Conservation (phyloP, 345 rosid genomes). For the Gossypium thurberi region DNA sequence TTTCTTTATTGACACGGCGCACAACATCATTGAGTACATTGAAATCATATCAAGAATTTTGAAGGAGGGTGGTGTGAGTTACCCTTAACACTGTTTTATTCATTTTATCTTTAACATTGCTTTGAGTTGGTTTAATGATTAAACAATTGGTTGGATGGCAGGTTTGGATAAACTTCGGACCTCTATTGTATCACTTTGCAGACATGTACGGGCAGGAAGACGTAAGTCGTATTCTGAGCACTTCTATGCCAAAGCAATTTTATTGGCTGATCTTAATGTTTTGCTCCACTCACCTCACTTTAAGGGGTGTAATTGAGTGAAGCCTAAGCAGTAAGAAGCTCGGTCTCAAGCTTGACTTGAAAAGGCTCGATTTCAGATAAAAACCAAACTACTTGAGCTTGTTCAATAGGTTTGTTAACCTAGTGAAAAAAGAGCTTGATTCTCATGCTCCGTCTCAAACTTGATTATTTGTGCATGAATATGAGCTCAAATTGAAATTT, state of each 20-base stretch:
- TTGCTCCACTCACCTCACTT: not conserved
- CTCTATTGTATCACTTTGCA: conserved; percentile 88
- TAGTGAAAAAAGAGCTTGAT: not conserved
- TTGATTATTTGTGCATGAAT: not conserved
- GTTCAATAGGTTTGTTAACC: not conserved
- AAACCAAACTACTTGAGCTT: not conserved
- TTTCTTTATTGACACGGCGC: conserved; percentile 95
- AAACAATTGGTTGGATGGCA: conserved; percentile 23
- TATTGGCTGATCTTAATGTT: not conserved
- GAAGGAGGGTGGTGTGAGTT: conserved; percentile 88
- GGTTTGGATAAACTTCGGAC: conserved; percentile 98
- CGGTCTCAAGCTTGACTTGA: not conserved
- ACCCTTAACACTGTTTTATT: conserved; percentile 10
- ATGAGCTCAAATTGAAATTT: not conserved
- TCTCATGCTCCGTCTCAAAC: not conserved
- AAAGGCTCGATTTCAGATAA: not conserved
- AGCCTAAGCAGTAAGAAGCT: not conserved
- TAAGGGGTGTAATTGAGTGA: not conserved
- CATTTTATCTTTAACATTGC: not conserved
- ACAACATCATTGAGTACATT: conserved; percentile 82
- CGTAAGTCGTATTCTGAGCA: conserved; percentile 39
- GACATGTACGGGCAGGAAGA: conserved; percentile 74
- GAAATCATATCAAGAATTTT: conserved; percentile 87
- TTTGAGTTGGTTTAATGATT: conserved; percentile 12
- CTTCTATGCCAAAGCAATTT: not conserved